Evolutionary conservation across 1,139 yeast genomes (phyloP).

Genomic region (Candida pseudoviswanathii): DNA sequence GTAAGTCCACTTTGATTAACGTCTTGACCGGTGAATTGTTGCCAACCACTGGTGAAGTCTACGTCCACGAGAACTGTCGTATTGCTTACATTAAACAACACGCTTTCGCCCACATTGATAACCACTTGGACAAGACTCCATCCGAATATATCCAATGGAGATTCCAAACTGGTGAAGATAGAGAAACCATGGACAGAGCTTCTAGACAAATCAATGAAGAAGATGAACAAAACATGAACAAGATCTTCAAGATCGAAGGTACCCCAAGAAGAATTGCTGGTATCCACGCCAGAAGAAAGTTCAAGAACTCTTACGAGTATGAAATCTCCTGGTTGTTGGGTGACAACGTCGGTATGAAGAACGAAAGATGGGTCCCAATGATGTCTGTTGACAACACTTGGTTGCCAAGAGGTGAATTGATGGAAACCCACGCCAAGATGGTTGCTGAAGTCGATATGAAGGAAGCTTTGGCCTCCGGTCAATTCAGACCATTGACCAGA

Average conservation of each 20-base stretch:
- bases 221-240: slow-evolving; percentile 98
- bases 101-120: slow-evolving; percentile 98
- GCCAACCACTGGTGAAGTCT: slow-evolving; percentile 97
- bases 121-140: slow-evolving; percentile 98
- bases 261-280: slow-evolving; percentile 96
- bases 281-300: slow-evolving; percentile 97
- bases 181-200: slow-evolving; percentile 99
- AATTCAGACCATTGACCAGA: slow-evolving; percentile 99
- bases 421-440: slow-evolving; percentile 98
- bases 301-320: slow-evolving; percentile 99
- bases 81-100: slow-evolving; percentile 99
- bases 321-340: slow-evolving; percentile 97
- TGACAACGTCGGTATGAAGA: slow-evolving; percentile 98
- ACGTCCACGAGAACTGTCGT: slow-evolving; percentile 99
- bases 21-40: slow-evolving; percentile 99
- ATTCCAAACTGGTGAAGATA: slow-evolving; percentile 99
- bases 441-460: slow-evolving; percentile 99
- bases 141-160: slow-evolving; percentile 99
- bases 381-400: slow-evolving; percentile 99
- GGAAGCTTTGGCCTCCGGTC: slow-evolving; percentile 99
- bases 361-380: slow-evolving; percentile 99
- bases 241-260: slow-evolving; percentile 98
- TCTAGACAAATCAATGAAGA: slow-evolving; percentile 96
- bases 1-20: slow-evolving; percentile 97
- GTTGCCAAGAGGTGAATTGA: slow-evolving; percentile 99